Conservation (phyloP, 257 asterid genomes). For the Apocynum venetum region DNA sequence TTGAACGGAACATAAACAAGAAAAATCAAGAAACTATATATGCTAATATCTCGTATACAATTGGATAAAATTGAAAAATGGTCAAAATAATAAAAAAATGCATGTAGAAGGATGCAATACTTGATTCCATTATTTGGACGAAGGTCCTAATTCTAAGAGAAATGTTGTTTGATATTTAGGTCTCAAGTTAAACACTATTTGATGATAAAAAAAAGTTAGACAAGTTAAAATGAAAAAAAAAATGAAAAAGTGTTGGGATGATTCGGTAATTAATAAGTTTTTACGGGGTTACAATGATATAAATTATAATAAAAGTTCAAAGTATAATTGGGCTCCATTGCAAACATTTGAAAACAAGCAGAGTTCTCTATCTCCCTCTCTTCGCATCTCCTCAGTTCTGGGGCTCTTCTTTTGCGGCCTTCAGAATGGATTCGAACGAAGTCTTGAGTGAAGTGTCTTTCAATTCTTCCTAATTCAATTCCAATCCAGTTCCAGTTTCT, state of each 20-base stretch:
- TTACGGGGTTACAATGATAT: background rate
- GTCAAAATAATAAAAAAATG: too few species aligned
- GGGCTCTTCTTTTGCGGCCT: conserved; percentile 6
- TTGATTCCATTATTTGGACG: too few species aligned
- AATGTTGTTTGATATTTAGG: too few species aligned
- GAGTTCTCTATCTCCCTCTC: background rate
- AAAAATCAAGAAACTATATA: too few species aligned
- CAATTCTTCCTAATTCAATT: background rate
- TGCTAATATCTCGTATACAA: too few species aligned
- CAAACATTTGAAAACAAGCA: conserved; percentile 17
- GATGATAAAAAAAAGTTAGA: too few species aligned
- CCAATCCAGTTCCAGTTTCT: background rate
- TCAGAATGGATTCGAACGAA: conserved; percentile 1
- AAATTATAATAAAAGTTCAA: background rate
- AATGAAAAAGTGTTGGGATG: background rate
- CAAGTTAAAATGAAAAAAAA: too few species aligned
- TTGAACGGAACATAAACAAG: too few species aligned
- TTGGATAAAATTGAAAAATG: too few species aligned
- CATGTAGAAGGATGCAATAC: too few species aligned
- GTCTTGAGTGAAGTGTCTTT: background rate
- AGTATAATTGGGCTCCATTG: conserved; percentile 1
- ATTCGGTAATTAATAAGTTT: background rate
- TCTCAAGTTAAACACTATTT: too few species aligned
- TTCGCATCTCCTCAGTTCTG: background rate
- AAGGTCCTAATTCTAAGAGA: too few species aligned